Percentiles rank a stretch among this genome's conserved stretches.
Evolutionary conservation across 139 green algal genomes (phyloP).

Genomic region (Coelastrella sp.): DNA sequence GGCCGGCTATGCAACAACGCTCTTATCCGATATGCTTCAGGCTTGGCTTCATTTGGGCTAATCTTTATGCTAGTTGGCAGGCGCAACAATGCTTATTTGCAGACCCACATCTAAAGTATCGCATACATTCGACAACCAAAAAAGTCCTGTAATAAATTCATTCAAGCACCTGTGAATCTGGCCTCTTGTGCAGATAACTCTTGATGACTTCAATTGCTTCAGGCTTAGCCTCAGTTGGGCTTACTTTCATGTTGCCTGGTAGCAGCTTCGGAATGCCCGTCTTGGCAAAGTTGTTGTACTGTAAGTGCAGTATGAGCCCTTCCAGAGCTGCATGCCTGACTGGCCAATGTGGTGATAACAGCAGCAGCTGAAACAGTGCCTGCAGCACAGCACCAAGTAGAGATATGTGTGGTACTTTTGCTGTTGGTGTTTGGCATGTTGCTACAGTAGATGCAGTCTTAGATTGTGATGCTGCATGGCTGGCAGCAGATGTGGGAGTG

Average conservation of each 20-base stretch:
- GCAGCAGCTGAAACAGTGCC: constrained; percentile 39
- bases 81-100: too few species aligned
- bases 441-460: background rate
- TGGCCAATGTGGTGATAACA: constrained; percentile 15
- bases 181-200: constrained; percentile 5
- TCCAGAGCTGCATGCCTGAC: constrained; percentile 7
- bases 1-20: too few species aligned
- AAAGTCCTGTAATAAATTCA: too few species aligned
- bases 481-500: too few species aligned
- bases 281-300: background rate
- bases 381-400: constrained; percentile 11
- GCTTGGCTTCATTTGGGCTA: too few species aligned
- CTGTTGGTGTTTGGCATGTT: background rate
- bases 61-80: too few species aligned
- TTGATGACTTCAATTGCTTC: constrained; percentile 8
- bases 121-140: too few species aligned
- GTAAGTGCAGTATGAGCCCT: constrained; percentile 7
- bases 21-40: too few species aligned
- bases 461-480: background rate
- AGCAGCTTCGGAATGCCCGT: constrained; percentile 11
- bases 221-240: constrained; percentile 15
- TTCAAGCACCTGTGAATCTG: constrained; percentile 38
- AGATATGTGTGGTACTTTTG: background rate
- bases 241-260: background rate
- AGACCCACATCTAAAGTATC: too few species aligned